Evolutionary conservation across 2,329 filamentous ascomycete genomes (phyloP), one percentile per base, ranked within the genome.

Genomic region (Chaetomium sp.): DNA sequence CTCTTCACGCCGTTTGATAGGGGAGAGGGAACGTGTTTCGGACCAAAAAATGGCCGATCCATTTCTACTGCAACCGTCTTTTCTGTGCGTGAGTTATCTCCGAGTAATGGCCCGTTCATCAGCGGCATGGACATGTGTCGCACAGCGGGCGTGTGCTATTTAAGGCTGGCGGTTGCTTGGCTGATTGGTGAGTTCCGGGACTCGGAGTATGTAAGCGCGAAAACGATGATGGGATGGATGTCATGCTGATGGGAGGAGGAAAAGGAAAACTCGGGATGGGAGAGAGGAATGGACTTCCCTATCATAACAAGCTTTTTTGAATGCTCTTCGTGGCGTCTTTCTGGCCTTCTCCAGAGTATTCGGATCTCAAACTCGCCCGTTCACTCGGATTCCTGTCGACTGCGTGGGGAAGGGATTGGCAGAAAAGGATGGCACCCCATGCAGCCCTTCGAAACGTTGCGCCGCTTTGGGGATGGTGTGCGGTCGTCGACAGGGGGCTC

Each of bases 401-500:
- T 29, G 13, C 56, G 27, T 49, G 42, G 27, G 42, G 19, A 33
- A 49, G 54, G 33, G 33, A 56, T 47, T 47, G 56, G 42, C 56
- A 27, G 35, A 23, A 19, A 31, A 53, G 31, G 35, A 51, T 29
- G 16, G 16, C 19, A 62, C 25, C 51, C 29, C 21, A 54, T 60
- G 58, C 58, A 53, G 29, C 27, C n/a, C 29, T 33, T 56, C 61
- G 53, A 64, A 54, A 65, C 56, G 38, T 13, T 54, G 65, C 57
- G 65, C 66, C 64, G 51, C 58, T 64, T 68, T 53, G 33, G 66
- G 66, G 47, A 66, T 65, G 64, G 66, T 25, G 58, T 25, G 51
- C 19, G 25, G 31, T 25, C 7, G 53, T 12, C 9, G 33, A 57
- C 64, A 65, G n/a, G 63, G 60, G 63, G 29, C 4, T 65, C 56